phyloP scores from a whole-genome alignment of 2,329 filamentous ascomycete species.

The Iodosphaeria phyllophila region DNA sequence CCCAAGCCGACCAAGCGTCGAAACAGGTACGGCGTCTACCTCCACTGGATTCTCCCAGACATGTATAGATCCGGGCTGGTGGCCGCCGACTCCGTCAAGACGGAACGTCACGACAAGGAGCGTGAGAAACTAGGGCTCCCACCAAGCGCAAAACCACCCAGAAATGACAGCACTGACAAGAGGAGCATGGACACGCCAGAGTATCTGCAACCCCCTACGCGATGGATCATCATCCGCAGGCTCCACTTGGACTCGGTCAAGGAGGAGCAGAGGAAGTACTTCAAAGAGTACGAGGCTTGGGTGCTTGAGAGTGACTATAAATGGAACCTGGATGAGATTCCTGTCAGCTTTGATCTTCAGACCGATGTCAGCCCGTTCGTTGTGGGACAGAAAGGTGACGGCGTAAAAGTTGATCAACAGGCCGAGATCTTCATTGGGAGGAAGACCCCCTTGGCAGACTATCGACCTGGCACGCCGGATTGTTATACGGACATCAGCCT shows the following conservation, averaged over 20 bases:
- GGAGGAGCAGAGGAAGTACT: constrained; percentile 1
- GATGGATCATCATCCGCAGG: no score
- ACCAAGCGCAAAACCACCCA: no score
- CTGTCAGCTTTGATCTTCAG: constrained; percentile 15
- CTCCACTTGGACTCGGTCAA: constrained; percentile 7
- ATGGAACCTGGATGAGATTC: constrained; percentile 14
- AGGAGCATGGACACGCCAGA: constrained; percentile 1
- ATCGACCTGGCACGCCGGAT: no score
- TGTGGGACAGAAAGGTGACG: constrained; percentile 2
- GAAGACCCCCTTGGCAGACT: constrained; percentile 7
- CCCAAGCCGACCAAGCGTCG: not conserved
- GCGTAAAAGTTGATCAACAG: constrained; percentile 14
- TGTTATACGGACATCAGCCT: constrained; percentile 4
- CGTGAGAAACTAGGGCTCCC: no score
- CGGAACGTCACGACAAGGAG: no score
- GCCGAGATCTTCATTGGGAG: constrained; percentile 23
- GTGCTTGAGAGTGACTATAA: constrained; percentile 19
- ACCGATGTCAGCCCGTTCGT: constrained; percentile 21
- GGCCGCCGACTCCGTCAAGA: no score
- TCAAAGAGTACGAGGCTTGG: constrained; percentile 13
- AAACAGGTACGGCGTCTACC: constrained; percentile 19
- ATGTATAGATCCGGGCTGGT: constrained; percentile 18
- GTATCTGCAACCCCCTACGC: no score
- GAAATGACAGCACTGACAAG: not conserved
- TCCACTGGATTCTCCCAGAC: constrained; percentile 22